Conservation (phyloP, 257 asterid species). For the Rhazya stricta region DNA sequence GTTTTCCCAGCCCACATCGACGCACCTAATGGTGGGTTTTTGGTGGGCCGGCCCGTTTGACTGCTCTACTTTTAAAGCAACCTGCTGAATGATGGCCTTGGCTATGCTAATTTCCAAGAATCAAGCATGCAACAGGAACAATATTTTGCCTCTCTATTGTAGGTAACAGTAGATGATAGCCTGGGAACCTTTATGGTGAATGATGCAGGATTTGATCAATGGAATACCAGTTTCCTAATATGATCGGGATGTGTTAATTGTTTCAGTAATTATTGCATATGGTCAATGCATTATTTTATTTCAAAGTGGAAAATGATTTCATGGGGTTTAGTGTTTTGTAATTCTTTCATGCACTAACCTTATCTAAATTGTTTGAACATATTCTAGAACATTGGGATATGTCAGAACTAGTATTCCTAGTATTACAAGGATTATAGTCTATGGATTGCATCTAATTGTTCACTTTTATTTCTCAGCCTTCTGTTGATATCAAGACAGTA, state of each 20-base stretch:
- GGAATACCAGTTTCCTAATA: neutral
- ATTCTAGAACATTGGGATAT: neutral
- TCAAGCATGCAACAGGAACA: neutral
- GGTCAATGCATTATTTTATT: neutral
- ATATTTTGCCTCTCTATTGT: neutral
- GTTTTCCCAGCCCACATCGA: no score
- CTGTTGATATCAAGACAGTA: slow-evolving; percentile 92
- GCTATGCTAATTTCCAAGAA: neutral
- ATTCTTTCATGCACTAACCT: neutral
- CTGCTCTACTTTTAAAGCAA: neutral
- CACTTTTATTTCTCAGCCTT: slow-evolving; percentile 50
- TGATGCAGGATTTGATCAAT: neutral
- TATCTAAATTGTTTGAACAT: neutral
- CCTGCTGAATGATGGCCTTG: neutral
- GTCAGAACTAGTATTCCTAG: neutral
- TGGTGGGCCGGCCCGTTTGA: no score
- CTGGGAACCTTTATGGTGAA: neutral
- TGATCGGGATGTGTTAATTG: neutral
- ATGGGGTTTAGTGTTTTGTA: neutral
- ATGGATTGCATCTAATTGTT: slow-evolving; percentile 7
- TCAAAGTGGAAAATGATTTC: neutral
- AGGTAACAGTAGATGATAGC: neutral
- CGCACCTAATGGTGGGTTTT: no score
- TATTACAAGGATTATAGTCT: neutral
- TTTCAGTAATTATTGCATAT: neutral